Percentiles rank a stretch among this genome's conserved stretches.
phyloP scores from a whole-genome alignment of 1,284 basidiomycete species.

The Austroboletus rostrupii region DNA sequence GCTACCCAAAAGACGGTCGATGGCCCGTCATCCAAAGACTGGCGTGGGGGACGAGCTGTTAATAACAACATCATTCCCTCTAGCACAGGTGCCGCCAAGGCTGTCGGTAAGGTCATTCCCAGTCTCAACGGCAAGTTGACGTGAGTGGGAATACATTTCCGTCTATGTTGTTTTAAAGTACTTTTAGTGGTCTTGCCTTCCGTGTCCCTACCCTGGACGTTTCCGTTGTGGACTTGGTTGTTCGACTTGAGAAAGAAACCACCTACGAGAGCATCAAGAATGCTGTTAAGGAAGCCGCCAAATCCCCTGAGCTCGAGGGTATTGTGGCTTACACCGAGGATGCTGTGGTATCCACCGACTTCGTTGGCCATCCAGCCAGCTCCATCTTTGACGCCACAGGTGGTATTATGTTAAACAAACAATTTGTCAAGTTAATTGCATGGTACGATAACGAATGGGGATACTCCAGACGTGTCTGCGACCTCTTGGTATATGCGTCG shows the following conservation, averaged over 20 bases:
- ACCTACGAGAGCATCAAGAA: constrained; percentile 92
- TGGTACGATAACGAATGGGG: constrained; percentile 99
- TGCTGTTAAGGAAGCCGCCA: constrained; percentile 80
- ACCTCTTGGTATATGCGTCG: constrained; percentile 84
- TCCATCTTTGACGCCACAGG: constrained; percentile 92
- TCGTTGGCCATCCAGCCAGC: constrained; percentile 75
- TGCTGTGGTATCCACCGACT: constrained; percentile 91
- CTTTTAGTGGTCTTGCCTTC: constrained; percentile 85
- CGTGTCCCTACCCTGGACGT: constrained; percentile 97
- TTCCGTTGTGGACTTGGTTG: constrained; percentile 97
- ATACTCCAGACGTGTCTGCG: constrained; percentile 93
- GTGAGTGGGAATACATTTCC: constrained; percentile 13
- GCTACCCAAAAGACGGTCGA: constrained; percentile 99
- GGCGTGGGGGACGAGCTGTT: constrained; percentile 96
- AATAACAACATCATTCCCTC: constrained; percentile 99
- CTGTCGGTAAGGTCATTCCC: constrained; percentile 99
- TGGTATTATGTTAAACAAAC: constrained; percentile 89
- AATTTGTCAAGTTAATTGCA: constrained; percentile 93
- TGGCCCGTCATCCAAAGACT: constrained; percentile 92
- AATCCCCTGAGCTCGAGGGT: constrained; percentile 64
- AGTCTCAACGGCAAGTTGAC: constrained; percentile 94
- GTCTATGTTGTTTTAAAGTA: not conserved
- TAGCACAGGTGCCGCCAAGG: constrained; percentile 98
- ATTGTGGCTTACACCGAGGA: constrained; percentile 97
- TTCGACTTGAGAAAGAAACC: constrained; percentile 84